These are phyloP conservation scores for Lasiodiplodia hormozganensis DNA, from an alignment of 2,329 filamentous ascomycete genomes.

Conservation along the genomic window DNA sequence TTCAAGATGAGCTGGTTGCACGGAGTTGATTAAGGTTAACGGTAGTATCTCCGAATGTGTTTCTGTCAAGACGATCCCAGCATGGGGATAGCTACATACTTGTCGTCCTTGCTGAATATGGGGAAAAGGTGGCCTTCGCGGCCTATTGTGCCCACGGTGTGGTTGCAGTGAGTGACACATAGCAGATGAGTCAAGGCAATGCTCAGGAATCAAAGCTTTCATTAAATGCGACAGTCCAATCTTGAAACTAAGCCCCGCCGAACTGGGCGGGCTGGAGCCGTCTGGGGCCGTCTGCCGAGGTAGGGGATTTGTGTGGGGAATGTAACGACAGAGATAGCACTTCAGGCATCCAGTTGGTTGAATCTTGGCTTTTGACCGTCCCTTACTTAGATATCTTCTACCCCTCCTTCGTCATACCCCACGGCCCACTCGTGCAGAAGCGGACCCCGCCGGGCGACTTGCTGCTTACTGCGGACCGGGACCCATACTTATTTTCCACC, in stretches of 20 bases:
- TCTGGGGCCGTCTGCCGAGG: neutral
- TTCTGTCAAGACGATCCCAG: too few species aligned
- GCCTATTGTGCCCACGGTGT: too few species aligned
- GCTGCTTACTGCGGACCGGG: neutral
- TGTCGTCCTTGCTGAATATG: too few species aligned
- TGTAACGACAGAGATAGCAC: slow-evolving; percentile 4
- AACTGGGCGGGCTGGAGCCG: neutral
- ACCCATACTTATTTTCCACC: slow-evolving; percentile 5
- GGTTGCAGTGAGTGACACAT: too few species aligned
- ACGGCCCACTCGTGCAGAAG: slow-evolving; percentile 1
- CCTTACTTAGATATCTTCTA: neutral
- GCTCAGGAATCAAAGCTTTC: neutral
- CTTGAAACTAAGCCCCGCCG: neutral
- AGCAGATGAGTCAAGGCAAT: neutral
- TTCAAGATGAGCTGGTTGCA: too few species aligned
- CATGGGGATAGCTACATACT: too few species aligned
- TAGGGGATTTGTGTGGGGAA: neutral
- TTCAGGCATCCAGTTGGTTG: slow-evolving; percentile 13
- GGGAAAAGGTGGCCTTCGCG: too few species aligned
- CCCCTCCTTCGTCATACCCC: slow-evolving; percentile 21
- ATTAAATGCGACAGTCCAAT: neutral
- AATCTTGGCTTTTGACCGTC: neutral
- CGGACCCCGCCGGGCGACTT: neutral
- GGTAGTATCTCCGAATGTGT: too few species aligned
- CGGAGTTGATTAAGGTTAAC: too few species aligned